Conservation (phyloP, 495 filamentous ascomycete species). For the Podospora sp. region DNA sequence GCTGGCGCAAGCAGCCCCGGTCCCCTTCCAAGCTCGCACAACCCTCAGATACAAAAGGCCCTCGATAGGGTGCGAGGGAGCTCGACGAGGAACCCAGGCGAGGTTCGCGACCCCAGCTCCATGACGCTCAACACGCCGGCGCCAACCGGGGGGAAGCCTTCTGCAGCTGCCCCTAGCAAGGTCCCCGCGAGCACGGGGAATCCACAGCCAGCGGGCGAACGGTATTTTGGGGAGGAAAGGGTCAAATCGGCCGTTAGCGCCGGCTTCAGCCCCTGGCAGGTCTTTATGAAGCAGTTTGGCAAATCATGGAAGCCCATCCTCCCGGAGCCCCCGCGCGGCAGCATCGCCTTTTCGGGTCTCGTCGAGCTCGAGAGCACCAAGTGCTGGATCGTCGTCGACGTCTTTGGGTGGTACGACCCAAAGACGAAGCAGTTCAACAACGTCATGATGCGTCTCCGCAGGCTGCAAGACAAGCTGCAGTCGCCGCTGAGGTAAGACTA, state of each 20-base stretch:
- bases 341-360: slow-evolving; percentile 64
- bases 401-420: slow-evolving; percentile 36
- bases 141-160: neutral
- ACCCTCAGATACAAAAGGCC: slow-evolving; percentile 27
- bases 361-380: slow-evolving; percentile 64
- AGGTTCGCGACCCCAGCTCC: slow-evolving; percentile 28
- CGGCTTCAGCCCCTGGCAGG: slow-evolving; percentile 40
- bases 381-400: slow-evolving; percentile 40
- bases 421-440: slow-evolving; percentile 23
- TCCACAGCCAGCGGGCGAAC: neutral
- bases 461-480: slow-evolving; percentile 24
- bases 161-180: neutral
- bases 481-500: slow-evolving; percentile 10
- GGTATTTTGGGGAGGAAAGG: neutral
- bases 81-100: slow-evolving; percentile 36
- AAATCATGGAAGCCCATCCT: neutral
- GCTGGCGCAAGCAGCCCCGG: neutral
- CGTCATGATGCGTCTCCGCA: slow-evolving; percentile 18
- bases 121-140: slow-evolving; percentile 22
- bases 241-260: neutral
- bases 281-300: slow-evolving; percentile 49
- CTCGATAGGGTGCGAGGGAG: slow-evolving; percentile 35
- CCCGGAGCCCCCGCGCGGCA: slow-evolving; percentile 58
- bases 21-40: slow-evolving; percentile 12
- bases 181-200: neutral